A percentile compares a stretch with the other conserved stretches of the same genome.
Conservation (phyloP, 1,284 basidiomycete species). For the Exobasidium cylindrosporum region DNA sequence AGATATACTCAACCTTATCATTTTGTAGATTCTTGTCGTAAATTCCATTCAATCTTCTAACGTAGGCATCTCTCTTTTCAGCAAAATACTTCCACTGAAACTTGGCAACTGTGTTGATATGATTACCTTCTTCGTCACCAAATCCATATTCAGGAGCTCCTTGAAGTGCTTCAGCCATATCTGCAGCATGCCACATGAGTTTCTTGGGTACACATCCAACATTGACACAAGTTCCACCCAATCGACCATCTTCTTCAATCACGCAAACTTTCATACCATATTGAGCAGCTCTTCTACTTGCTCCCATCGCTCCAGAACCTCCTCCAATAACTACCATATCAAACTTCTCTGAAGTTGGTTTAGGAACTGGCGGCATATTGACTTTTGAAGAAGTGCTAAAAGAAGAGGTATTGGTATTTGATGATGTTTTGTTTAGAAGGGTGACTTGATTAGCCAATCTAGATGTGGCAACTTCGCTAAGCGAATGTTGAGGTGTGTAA, state of each 20-base stretch:
- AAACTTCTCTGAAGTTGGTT: conserved; percentile 40
- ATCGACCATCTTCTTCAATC: conserved; percentile 71
- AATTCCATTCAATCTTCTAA: conserved; percentile 82
- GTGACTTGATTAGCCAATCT: background rate
- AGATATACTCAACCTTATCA: conserved; percentile 84
- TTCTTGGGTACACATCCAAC: conserved; percentile 65
- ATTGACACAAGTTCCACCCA: conserved; percentile 95
- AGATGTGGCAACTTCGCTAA: background rate
- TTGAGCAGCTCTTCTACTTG: conserved; percentile 67
- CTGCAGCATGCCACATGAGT: conserved; percentile 99
- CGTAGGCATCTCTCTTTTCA: conserved; percentile 91
- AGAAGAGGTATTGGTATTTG: background rate
- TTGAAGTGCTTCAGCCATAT: conserved; percentile 72
- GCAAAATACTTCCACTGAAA: conserved; percentile 92
- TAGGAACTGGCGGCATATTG: conserved; percentile 48
- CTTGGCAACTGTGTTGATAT: conserved; percentile 52
- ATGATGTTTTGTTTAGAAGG: background rate
- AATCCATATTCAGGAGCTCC: conserved; percentile 78
- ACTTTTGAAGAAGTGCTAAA: conserved; percentile 15
- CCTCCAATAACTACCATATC: conserved; percentile 54
- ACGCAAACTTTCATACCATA: conserved; percentile 93
- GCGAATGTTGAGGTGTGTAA: background rate
- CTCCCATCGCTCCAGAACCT: conserved; percentile 55
- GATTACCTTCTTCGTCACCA: conserved; percentile 44
- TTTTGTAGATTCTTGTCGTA: conserved; percentile 78